These are phyloP conservation scores for Termitomyces sp. DNA, from an alignment of 768 basidiomycete genomes.

Conservation along the genomic window DNA sequence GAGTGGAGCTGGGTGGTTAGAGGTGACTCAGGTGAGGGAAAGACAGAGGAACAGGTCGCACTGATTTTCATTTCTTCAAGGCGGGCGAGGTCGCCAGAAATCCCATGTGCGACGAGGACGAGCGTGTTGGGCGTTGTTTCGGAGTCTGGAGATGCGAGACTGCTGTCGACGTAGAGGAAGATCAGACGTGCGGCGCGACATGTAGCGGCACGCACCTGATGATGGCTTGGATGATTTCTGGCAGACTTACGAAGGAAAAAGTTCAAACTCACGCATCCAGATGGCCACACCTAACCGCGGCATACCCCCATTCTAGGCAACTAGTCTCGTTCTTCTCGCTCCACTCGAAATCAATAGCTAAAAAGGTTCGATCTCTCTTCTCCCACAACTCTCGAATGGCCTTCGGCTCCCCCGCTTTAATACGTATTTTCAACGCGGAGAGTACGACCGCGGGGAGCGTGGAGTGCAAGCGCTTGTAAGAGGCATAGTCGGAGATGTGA, in stretches of 20 bases:
- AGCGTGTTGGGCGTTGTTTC: constrained; percentile 59
- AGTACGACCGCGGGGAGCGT: constrained; percentile 68
- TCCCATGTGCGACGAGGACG: constrained; percentile 63
- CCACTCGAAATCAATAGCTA: constrained; percentile 72
- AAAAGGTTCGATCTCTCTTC: constrained; percentile 63
- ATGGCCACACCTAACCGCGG: constrained; percentile 68
- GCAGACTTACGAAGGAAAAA: constrained; percentile 34
- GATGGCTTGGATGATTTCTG: constrained; percentile 65
- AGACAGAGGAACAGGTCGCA: constrained; percentile 26
- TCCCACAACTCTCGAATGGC: constrained; percentile 66
- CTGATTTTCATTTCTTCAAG: constrained; percentile 80
- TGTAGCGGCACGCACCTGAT: constrained; percentile 44
- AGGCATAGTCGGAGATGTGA: constrained; percentile 57
- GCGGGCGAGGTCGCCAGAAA: constrained; percentile 48
- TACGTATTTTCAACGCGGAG: constrained; percentile 57
- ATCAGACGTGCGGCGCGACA: background rate
- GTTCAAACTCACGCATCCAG: constrained; percentile 45
- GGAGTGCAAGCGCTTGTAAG: constrained; percentile 65
- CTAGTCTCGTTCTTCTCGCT: constrained; percentile 65
- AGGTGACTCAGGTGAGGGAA: background rate
- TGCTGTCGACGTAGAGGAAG: constrained; percentile 31
- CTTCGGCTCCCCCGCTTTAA: constrained; percentile 60
- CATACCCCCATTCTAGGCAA: constrained; percentile 79
- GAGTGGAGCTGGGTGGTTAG: too few relatives aligned
- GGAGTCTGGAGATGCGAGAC: constrained; percentile 70